A percentile compares a stretch with the other conserved stretches of the same genome.
phyloP scores from a whole-genome alignment of 2,329 filamentous ascomycete species.

The Fusarium musae region DNA sequence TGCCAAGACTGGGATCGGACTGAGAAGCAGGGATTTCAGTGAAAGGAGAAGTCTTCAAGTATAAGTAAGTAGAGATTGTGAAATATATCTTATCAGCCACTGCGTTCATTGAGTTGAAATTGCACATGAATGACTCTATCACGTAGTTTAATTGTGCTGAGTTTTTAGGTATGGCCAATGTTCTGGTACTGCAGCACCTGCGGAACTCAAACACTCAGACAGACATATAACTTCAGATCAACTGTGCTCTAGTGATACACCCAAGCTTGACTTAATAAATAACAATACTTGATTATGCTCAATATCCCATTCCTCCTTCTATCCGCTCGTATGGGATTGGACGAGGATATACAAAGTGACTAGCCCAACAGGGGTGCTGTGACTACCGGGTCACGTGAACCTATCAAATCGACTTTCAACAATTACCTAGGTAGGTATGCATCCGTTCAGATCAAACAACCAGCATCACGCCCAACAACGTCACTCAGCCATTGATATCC shows the following conservation, averaged over 20 bases:
- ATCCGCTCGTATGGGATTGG: slow-evolving; percentile 2
- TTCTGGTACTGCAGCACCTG: background rate
- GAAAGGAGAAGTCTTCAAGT: background rate
- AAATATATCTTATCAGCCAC: background rate
- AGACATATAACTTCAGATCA: background rate
- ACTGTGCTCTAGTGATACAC: background rate
- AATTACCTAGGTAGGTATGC: slow-evolving; percentile 33
- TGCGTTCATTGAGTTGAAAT: background rate
- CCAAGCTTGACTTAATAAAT: background rate
- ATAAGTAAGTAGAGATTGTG: background rate
- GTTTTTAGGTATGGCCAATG: background rate
- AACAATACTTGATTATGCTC: background rate
- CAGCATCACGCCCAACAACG: slow-evolving; percentile 37
- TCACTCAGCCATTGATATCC: slow-evolving; percentile 46
- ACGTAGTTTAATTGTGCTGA: background rate
- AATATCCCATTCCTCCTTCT: slow-evolving; percentile 10
- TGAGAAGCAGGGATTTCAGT: background rate
- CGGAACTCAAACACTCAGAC: background rate
- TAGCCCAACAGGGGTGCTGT: background rate
- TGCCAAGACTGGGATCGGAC: slow-evolving; percentile 8
- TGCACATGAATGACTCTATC: background rate
- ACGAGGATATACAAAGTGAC: background rate
- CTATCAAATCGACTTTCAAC: slow-evolving; percentile 38
- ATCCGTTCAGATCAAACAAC: slow-evolving; percentile 35
- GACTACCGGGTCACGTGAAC: slow-evolving; percentile 38